These are phyloP conservation scores for Neonectria punicea DNA, from an alignment of 2,329 filamentous ascomycete species.

Conservation along the genomic window DNA sequence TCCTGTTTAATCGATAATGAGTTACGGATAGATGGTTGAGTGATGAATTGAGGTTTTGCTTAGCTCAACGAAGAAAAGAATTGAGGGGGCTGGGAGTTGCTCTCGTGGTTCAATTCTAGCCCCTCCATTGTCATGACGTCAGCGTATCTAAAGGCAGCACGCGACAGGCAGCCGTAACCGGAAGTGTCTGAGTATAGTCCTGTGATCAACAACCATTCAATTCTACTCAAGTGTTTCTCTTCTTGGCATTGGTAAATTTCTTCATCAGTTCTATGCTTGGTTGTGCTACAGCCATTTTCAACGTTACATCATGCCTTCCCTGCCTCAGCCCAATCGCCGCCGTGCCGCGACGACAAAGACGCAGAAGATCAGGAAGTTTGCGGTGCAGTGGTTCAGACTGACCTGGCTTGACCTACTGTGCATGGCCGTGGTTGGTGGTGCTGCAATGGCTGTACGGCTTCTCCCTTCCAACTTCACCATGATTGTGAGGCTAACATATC, in stretches of 20 bases:
- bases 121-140: slow-evolving; percentile 10
- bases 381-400: slow-evolving; percentile 63
- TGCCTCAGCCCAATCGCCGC: slow-evolving; percentile 24
- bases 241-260: neutral
- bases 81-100: neutral
- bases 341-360: slow-evolving; percentile 16
- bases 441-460: slow-evolving; percentile 45
- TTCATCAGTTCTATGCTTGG: neutral
- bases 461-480: accelerated
- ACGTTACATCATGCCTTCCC: slow-evolving; percentile 30
- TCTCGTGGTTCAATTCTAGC: neutral
- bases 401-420: slow-evolving; percentile 69
- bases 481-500: slow-evolving; percentile 15
- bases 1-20: neutral
- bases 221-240: neutral
- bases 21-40: neutral
- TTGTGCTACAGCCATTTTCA: neutral
- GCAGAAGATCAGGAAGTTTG: slow-evolving; percentile 34
- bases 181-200: neutral
- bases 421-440: slow-evolving; percentile 62
- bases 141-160: neutral
- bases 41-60: neutral
- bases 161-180: neutral
- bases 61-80: neutral
- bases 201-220: neutral